Base-by-base conservation (phyloP, 164 flowering plant genomes). In the Buxus sempervirens region DNA sequence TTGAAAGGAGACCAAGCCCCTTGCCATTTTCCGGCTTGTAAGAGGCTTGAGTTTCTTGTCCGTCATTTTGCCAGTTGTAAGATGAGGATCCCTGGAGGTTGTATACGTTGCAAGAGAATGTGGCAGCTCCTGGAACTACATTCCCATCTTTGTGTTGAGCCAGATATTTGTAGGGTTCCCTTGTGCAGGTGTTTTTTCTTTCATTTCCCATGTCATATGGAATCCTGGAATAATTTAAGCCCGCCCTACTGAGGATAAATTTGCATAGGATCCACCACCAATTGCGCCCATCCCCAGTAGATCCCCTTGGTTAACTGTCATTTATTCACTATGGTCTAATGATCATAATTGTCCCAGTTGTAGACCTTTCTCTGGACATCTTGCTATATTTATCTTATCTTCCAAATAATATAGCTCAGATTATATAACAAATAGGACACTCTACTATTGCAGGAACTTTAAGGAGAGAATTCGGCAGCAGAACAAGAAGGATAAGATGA, bases 21-120 rank as follows among this genome's bases (percentile, higher is more conserved):
- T 26, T 92, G 99, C 71, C 51, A 49, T 14, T 92, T 78, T 51
- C 72, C 70, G 21, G 84, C 96, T 9, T 95, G 99, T 61, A 87
- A 88, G 62, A 93, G 97, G 25, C 80, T 95, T 2, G 98, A 95
- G 62, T 64, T 68, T 61, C 93, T 95, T 4, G 75, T 90, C 58
- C 87, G 96, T 2, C 99, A 95, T 73, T 90, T 95, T 64, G 92
- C 98, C 16, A 80, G 84, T 16, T 95, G 99, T 74, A 92, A 86
- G 75, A 19, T 81, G 73, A 83, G 97, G 68, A 86, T 81, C 16
- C 84, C 89, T 10, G 91, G 96, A 2, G 92, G 91, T 5, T 95
- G 98, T 65, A 51, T 70, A 41, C 99, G 85, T 49, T 95, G 99
- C 85, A 92, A 87, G 87, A 88, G 97, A 77, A 92, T 92, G 98